These are phyloP conservation scores for Somion occarium DNA, from an alignment of 1,284 basidiomycete genomes.

Conservation along the genomic window DNA sequence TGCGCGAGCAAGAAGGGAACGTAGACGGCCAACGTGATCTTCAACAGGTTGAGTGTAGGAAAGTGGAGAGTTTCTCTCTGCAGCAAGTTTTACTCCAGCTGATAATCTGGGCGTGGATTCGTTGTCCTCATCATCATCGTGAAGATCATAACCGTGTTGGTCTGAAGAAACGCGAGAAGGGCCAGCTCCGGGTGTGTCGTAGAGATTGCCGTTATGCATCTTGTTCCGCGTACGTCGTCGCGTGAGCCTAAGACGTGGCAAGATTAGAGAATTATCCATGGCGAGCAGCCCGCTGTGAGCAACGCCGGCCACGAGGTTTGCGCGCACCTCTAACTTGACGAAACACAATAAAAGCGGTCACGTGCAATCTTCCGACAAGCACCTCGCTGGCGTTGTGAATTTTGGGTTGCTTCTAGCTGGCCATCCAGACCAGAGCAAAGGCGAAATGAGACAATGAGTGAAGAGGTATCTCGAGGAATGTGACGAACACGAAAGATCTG, in stretches of 20 bases:
- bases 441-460: neutral
- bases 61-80: conserved; percentile 11
- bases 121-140: conserved; percentile 37
- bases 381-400: neutral
- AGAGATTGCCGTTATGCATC: conserved; percentile 3
- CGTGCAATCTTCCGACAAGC: neutral
- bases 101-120: conserved; percentile 45
- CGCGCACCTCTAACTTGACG: neutral
- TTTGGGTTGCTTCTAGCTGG: neutral
- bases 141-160: conserved; percentile 26
- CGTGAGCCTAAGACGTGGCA: conserved; percentile 20
- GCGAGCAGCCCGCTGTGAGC: neutral
- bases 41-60: conserved; percentile 20
- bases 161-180: conserved; percentile 27
- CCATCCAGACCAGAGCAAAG: neutral
- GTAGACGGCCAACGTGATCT: conserved; percentile 44
- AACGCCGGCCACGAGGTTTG: conserved; percentile 1
- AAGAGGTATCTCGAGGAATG: neutral
- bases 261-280: conserved; percentile 12
- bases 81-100: conserved; percentile 21
- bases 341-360: neutral
- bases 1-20: conserved; percentile 47
- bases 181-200: conserved; percentile 28
- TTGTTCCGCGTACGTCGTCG: conserved; percentile 13
- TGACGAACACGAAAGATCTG: neutral